Base-by-base conservation (phyloP, 306 rosid genomes). In the Cotoneaster glaucophyllus region DNA sequence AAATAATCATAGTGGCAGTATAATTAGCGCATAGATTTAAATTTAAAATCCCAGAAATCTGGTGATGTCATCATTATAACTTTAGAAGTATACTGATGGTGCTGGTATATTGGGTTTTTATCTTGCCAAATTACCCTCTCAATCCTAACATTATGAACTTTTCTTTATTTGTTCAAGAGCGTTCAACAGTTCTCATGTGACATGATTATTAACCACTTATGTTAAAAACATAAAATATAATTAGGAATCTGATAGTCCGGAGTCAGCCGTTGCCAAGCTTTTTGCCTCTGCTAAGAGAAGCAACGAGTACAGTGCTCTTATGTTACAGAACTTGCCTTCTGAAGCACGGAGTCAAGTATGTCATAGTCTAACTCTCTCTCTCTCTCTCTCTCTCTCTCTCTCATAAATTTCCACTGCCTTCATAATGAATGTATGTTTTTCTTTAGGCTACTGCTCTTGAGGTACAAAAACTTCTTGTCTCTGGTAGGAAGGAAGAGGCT, bases 381-480 rank as follows among this genome's bases (percentile, higher is more conserved):
- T 39, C 29, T 22, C 63, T 61, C 37, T 61, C 3, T 57, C 48
- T 54, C 74, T 71, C 52, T 56, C 3, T 71, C 9, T 48, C 1
- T 15, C 54, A 48, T 15, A 48, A 15, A 48, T 15, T 48, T 48
- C 18, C 21, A 0, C 0, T 48, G 54, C 21, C 43, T 65, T 19
- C 67, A 9, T 61, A 58, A 67, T 76, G 26, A 52, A 78, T 73
- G 31, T 77, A 39, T 31, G 43, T 15, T 75, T 66, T 82, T 74
- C 82, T 85, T 12, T 80, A 90, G 96, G 88, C 85, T 56, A 88
- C 82, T 29, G 89, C 96, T 65, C 79, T 88, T 74, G 92, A 90
- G 85, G 92, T 90, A 32, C 92, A 90, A 77, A 88, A 80, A 74
- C 89, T 86, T 76, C 91, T 90, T 75, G 90, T 88, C 52, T 85